Evolutionary conservation across 257 asterid genomes (phyloP), one percentile per base, ranked within the genome.

Genomic region (Lithospermum erythrorhizon): DNA sequence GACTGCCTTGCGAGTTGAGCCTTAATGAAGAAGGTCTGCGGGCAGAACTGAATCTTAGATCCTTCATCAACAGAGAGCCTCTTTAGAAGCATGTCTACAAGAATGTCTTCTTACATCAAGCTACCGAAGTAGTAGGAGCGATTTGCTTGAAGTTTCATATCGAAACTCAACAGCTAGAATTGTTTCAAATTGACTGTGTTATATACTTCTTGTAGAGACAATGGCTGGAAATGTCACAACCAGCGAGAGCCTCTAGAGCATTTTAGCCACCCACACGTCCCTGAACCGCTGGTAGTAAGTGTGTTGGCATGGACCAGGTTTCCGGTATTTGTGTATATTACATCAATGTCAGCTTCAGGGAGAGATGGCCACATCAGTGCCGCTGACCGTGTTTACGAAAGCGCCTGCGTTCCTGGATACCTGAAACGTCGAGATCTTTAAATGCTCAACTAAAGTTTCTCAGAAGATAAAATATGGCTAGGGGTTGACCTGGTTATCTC

Each of bases 351-450:
- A 0, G 78, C 84, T 52, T 77, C 81, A 7, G 63, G 95, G 63
- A 72, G 77, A 63, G 97, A 89, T 6, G 97, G 90, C 0, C 97
- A 89, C n/a, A n/a, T n/a, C n/a, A n/a, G n/a, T n/a, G n/a, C n/a
- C n/a, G n/a, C n/a, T n/a, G n/a, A n/a, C n/a, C n/a, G n/a, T n/a
- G n/a, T n/a, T n/a, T n/a, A n/a, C n/a, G n/a, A n/a, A n/a, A n/a
- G n/a, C n/a, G n/a, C 97, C 95, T 48, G 97, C 9, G 94, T 89
- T 49, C 95, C 94, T n/a, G 97, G 97, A 89, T 72, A 69, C 80
- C 11, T 89, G 97, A 95, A 89, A 89, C 22, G n/a, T n/a, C n/a
- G 95, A 89, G 58, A 72, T 84, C n/a, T 70, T 64, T 87, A 65
- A 82, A 77, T 74, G 85, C 75, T 21, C 68, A 78, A 75, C 86